Conservation (phyloP, 2,329 filamentous ascomycete genomes). For the Rhinocladiella mackenziei region DNA sequence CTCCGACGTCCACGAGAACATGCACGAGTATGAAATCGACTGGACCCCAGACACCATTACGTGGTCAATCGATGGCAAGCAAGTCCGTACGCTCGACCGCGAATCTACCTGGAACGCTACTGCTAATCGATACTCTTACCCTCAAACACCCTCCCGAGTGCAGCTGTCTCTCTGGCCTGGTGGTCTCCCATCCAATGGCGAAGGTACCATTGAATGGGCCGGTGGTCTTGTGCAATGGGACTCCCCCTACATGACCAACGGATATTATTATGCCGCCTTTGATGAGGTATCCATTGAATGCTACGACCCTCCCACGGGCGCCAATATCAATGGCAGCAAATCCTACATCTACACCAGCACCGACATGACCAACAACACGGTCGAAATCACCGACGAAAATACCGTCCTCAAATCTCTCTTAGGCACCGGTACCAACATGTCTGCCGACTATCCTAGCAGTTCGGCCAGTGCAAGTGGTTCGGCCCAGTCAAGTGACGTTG, state of each 20-base stretch:
- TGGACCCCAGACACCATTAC: slow-evolving; percentile 84
- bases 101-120: slow-evolving; percentile 82
- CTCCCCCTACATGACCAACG: slow-evolving; percentile 72
- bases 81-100: slow-evolving; percentile 69
- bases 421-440: slow-evolving; percentile 75
- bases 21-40: slow-evolving; percentile 86
- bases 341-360: slow-evolving; percentile 71
- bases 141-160: slow-evolving; percentile 84
- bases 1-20: slow-evolving; percentile 68
- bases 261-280: slow-evolving; percentile 85
- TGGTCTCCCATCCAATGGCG: slow-evolving; percentile 69
- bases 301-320: slow-evolving; percentile 75
- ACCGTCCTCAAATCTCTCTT: slow-evolving; percentile 75
- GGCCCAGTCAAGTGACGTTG: slow-evolving; percentile 37
- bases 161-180: slow-evolving; percentile 97
- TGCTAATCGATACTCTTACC: slow-evolving; percentile 75
- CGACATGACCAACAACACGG: slow-evolving; percentile 67
- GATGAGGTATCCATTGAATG: slow-evolving; percentile 76
- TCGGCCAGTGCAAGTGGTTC: slow-evolving; percentile 32
- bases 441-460: slow-evolving; percentile 43
- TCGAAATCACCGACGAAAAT: slow-evolving; percentile 68
- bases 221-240: slow-evolving; percentile 89
- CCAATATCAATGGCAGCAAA: slow-evolving; percentile 54
- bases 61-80: slow-evolving; percentile 81
- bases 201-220: slow-evolving; percentile 87